These are phyloP conservation scores for Pyrus bretschneideri DNA, from an alignment of 306 rosid species.

Conservation along the genomic window DNA sequence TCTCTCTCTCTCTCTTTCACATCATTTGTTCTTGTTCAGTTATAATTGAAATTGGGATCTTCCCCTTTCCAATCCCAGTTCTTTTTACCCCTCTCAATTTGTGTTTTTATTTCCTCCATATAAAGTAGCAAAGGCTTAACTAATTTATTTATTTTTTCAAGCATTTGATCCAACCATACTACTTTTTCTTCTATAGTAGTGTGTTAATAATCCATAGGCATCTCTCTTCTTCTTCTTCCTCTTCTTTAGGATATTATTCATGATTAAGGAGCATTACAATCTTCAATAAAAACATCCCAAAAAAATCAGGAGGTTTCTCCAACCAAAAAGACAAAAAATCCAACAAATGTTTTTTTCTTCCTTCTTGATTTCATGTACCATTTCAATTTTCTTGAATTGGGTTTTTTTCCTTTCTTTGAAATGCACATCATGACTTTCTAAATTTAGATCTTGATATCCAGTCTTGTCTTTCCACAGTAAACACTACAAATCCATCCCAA, in stretches of 20 bases:
- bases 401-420: conserved; percentile 10
- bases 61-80: not conserved
- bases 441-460: conserved; percentile 33
- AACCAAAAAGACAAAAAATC: not conserved
- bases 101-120: not conserved
- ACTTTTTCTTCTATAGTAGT: not conserved
- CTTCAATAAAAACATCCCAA: not conserved
- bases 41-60: conserved; percentile 9
- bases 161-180: not conserved
- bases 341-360: not conserved
- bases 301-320: not conserved
- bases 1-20: not conserved
- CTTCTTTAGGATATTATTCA: not conserved
- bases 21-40: not conserved
- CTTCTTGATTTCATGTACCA: conserved; percentile 34
- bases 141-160: not conserved
- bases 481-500: conserved; percentile 30
- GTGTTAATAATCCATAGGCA: no score
- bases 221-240: no score
- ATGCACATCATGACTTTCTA: conserved; percentile 34
- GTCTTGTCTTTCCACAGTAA: conserved; percentile 55
- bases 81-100: not conserved
- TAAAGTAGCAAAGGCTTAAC: not conserved
- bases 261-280: not conserved
- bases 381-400: conserved; percentile 31